Evolutionary conservation across 352 stramenopile genomes (phyloP), one percentile per base, ranked within the genome.

Genomic region (Elongisporangium undulatum): DNA sequence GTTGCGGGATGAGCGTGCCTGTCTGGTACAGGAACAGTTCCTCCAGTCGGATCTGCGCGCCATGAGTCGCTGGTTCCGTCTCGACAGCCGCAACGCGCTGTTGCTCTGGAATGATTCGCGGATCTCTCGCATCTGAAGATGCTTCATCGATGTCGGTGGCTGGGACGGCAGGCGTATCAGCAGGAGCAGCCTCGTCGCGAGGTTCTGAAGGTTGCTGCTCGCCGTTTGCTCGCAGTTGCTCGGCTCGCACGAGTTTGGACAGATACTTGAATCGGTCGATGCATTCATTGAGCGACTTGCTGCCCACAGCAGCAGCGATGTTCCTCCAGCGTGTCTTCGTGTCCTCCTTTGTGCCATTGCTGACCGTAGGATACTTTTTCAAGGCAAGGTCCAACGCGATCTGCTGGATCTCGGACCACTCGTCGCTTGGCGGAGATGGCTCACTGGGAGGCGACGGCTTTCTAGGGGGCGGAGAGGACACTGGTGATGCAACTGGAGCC

Each of bases 261-360:
- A 95, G 58, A 41, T 77, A 56, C 63, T 92, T 87, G 59, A 85
- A 95, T 3, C 85, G 82, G 41, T 92, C 83, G 51, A 95, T 91
- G 51, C 85, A 95, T 34, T 95, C 82, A 58, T 89, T 92, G 29
- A 95, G 55, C 8, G 78, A 82, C 26, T 84, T 87, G 22, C 67
- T 79, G 0, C 85, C 66, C 7, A 95, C 80, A 26, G 85, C 82
- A 8, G 66, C 72, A 4, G 83, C 76, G 55, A 95, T 93, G 23
- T 64, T 74, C 1, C 65, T 65, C 85, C 85, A 95, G 19, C 85
- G 70, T 26, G 77, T 66, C 19, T 83, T 83, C 62, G 85, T 90
- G 51, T 89, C 82, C 69, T 93, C 84, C 23, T 72, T 81, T 4
- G 34, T 45, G 34, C 5, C 34, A 45, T 45, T 45, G 34, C 34